Evolutionary conservation across 306 rosid genomes (phyloP), one percentile per base, ranked within the genome.

Genomic region (Dalbergia oliveri): DNA sequence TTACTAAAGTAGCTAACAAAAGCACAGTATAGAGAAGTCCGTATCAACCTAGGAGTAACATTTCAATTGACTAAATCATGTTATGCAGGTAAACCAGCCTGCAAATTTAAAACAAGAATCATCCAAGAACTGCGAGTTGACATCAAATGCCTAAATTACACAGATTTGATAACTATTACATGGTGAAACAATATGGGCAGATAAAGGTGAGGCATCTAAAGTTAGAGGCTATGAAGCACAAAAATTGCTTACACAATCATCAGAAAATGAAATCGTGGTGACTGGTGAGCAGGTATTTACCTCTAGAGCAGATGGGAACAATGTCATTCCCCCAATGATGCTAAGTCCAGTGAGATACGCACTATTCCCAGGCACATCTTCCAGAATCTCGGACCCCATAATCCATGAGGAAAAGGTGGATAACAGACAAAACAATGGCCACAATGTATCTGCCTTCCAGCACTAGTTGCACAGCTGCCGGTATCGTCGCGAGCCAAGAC

Each of bases 271-370:
- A 73, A 63, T 60, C 69, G 73, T 58, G 66, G 60, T 26, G 31
- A 26, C 31, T 26, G 31, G 31, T 26, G 31, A 64, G 60, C 67
- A 66, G 15, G 34, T 47, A 37, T 41, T 61, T 80, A 95, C 99
- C 99, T 95, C 99, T 4, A 95, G 60, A 16, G 98, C 97, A 8
- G 98, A 95, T 41, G 96, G 91, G 79, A 95, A 95, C 87, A 95
- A 87, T 44, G 99, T 90, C 96, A 95, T 86, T 83, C 99, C 99
- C 69, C 99, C 99, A 80, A 95, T 82, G 88, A 95, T 93, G 89
- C 99, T 95, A 10, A 95, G 92, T 7, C 98, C 99, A 14, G 93
- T 88, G 67, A 95, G 99, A 75, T 93, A 95, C 34, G 91, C 86
- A 83, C 99, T 95, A 60, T 91, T 88, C 33, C 98, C 99, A 0